These are phyloP conservation scores for Leishmania turanica DNA, from an alignment of 208 protist species.

Conservation along the genomic window DNA sequence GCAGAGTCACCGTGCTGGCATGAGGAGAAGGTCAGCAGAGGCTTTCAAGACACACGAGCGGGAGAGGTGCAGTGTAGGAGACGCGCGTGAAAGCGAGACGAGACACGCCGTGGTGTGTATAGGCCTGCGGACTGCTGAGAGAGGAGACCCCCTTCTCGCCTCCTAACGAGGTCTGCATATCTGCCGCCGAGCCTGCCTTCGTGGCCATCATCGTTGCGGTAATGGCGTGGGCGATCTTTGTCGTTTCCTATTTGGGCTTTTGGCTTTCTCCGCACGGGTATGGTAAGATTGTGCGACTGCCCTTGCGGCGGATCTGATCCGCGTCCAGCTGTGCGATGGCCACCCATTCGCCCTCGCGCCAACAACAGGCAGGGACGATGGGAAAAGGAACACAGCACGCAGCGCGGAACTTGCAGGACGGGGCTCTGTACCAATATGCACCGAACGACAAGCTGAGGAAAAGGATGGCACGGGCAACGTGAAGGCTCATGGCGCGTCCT, in stretches of 20 bases:
- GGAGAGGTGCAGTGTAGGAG: not conserved
- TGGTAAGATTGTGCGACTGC: not conserved
- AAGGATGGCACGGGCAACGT: not conserved
- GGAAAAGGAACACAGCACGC: not conserved
- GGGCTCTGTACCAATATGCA: not conserved
- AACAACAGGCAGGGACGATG: not conserved
- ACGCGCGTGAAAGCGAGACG: not conserved
- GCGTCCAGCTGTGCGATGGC: not conserved
- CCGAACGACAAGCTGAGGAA: not conserved
- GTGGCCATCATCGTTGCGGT: not conserved
- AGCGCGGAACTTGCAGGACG: not conserved
- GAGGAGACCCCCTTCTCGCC: not conserved
- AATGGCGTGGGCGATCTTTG: not conserved
- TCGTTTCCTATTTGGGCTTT: not conserved
- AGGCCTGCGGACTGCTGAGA: not conserved
- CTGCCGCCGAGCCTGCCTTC: not conserved
- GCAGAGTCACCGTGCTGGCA: not conserved
- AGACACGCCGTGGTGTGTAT: not conserved
- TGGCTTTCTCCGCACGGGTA: not conserved
- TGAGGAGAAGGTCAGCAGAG: not conserved
- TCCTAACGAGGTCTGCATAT: not conserved
- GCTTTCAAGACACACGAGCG: no score
- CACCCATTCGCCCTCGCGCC: not conserved
- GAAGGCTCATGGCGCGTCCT: not conserved
- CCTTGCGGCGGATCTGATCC: not conserved